A percentile compares a stretch with the other conserved stretches of the same genome.
Conservation (phyloP, 768 basidiomycete species). For the Psilocybe azurescens region DNA sequence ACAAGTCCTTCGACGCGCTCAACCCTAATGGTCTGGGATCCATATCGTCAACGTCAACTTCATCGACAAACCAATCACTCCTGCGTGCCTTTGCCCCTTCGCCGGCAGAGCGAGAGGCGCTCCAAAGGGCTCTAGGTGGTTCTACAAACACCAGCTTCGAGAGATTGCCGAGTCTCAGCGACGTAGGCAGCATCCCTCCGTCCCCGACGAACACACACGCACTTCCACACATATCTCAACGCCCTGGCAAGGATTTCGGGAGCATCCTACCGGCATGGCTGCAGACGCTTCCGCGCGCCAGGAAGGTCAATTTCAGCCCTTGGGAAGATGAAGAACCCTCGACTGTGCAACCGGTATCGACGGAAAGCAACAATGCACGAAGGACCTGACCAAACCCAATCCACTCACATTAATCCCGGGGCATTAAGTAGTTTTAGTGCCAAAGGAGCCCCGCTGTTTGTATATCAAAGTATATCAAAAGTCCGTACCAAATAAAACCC, state of each 20-base stretch:
- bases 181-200: slow-evolving; percentile 75
- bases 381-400: slow-evolving; percentile 9
- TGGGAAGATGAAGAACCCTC: slow-evolving; percentile 75
- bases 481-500: slow-evolving; percentile 11
- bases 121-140: slow-evolving; percentile 79
- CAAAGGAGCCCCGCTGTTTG: slow-evolving; percentile 11
- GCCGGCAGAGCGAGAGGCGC: slow-evolving; percentile 83
- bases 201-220: slow-evolving; percentile 63
- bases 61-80: slow-evolving; percentile 53
- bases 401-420: neutral
- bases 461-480: slow-evolving; percentile 17
- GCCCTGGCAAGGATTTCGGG: slow-evolving; percentile 31
- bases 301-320: slow-evolving; percentile 79
- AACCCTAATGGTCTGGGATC: slow-evolving; percentile 63
- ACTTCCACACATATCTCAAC: slow-evolving; percentile 31
- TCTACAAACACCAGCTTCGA: slow-evolving; percentile 79
- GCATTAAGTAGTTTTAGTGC: neutral
- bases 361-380: slow-evolving; percentile 10
- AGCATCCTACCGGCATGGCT: slow-evolving; percentile 68
- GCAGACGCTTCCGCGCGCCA: slow-evolving; percentile 64
- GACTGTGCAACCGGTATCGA: slow-evolving; percentile 15
- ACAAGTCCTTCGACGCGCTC: slow-evolving; percentile 53
- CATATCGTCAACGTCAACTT: slow-evolving; percentile 35
- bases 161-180: slow-evolving; percentile 77
- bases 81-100: slow-evolving; percentile 89